Percentiles rank a stretch among this genome's conserved stretches.
Evolutionary conservation across 768 basidiomycete species (phyloP).

Genomic region (Austroboletus eburneus): DNA sequence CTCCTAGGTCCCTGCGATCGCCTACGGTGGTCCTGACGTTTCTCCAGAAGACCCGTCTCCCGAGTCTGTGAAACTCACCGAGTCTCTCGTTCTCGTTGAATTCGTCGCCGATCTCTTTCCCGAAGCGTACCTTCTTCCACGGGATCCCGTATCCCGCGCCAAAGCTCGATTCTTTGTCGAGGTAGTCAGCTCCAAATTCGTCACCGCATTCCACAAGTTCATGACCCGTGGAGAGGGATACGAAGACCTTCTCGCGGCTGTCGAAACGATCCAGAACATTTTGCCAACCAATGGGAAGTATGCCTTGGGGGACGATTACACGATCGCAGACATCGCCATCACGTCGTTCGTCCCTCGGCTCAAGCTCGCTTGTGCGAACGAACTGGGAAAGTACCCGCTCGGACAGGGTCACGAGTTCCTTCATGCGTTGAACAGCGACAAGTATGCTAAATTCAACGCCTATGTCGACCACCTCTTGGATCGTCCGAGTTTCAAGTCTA

Average conservation of each 20-base stretch:
- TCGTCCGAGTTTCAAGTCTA: conserved; percentile 52
- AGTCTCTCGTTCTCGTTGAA: conserved; percentile 63
- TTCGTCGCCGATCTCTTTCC: conserved; percentile 61
- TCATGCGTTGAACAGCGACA: conserved; percentile 35
- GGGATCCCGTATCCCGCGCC: conserved; percentile 53
- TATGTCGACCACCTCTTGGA: conserved; percentile 47
- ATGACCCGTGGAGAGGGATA: conserved; percentile 38
- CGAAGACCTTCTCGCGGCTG: conserved; percentile 37
- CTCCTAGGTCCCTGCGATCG: conserved; percentile 33
- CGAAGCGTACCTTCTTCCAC: conserved; percentile 45
- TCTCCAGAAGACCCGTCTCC: conserved; percentile 54
- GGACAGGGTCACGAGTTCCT: conserved; percentile 46
- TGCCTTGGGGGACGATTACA: conserved; percentile 31
- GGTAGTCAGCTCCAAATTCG: conserved; percentile 43
- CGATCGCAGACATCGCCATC: conserved; percentile 60
- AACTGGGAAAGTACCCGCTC: conserved; percentile 46
- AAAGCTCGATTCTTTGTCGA: conserved; percentile 63
- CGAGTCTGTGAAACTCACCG: conserved; percentile 56
- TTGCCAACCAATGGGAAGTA: conserved; percentile 41
- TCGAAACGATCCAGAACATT: conserved; percentile 48
- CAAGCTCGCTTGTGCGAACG: conserved; percentile 42
- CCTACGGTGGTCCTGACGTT: conserved; percentile 58
- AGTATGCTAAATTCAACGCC: conserved; percentile 47
- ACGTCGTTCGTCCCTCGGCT: conserved; percentile 56
- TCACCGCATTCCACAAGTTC: conserved; percentile 36